Percentiles rank a stretch among this genome's conserved stretches.
These are phyloP conservation scores for Xylaria sp. DNA, from an alignment of 2,329 filamentous ascomycete species.

Conservation along the genomic window DNA sequence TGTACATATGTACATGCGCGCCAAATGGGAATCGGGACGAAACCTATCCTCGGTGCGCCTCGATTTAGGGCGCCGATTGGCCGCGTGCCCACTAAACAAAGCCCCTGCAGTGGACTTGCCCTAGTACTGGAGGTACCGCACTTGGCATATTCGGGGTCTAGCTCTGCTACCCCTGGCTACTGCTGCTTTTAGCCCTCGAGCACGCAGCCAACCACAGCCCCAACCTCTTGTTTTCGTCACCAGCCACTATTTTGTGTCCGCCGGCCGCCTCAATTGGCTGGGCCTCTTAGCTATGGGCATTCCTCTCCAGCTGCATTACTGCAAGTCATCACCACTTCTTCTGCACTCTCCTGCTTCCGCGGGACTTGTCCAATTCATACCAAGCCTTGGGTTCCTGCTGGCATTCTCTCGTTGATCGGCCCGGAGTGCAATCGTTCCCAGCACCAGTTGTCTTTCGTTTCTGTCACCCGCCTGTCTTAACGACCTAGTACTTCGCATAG, in stretches of 20 bases:
- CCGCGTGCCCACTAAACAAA: conserved; percentile 33
- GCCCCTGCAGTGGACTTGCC: conserved; percentile 22
- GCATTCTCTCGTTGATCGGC: conserved; percentile 22
- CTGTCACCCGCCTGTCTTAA: conserved; percentile 4
- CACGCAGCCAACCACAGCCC: conserved; percentile 21
- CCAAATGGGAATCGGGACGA: conserved; percentile 6
- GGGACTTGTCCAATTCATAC: conserved; percentile 22
- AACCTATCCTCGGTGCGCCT: conserved; percentile 12
- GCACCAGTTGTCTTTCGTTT: conserved; percentile 7
- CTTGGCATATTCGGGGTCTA: not conserved
- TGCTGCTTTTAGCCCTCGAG: conserved; percentile 1
- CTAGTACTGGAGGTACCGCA: too few relatives aligned
- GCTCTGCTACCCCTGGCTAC: not conserved
- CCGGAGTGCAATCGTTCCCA: not conserved
- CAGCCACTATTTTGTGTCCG: conserved; percentile 26
- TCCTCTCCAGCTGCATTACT: conserved; percentile 11
- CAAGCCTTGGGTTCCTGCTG: conserved; percentile 17
- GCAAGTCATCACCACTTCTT: conserved; percentile 26
- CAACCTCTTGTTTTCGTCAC: conserved; percentile 32
- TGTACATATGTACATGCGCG: not conserved
- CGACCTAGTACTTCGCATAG: conserved; percentile 8
- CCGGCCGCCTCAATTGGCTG: conserved; percentile 20
- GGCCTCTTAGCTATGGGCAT: not conserved
- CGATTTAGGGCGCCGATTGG: conserved; percentile 27
- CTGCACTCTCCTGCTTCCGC: conserved; percentile 23